Conservation (phyloP, 768 basidiomycete genomes). For the Termitomyces sp. region DNA sequence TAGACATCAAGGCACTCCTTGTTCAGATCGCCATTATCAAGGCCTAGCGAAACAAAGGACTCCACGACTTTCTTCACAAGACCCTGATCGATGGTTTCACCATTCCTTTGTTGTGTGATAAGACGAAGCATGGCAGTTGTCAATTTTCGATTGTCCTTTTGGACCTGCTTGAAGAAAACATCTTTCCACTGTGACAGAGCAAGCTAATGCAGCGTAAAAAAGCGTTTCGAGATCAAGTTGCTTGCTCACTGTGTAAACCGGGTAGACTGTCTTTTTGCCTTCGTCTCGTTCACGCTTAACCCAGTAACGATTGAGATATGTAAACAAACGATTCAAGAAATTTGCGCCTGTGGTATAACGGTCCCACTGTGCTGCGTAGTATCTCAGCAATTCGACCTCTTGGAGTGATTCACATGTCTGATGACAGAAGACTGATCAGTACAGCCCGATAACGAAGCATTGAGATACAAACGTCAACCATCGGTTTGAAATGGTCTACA, state of each 20-base stretch:
- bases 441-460: not conserved
- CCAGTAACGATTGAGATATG: slow-evolving; percentile 98
- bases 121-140: slow-evolving; percentile 83
- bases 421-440: not conserved
- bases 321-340: slow-evolving; percentile 95
- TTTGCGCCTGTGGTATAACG: slow-evolving; percentile 96
- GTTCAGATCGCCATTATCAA: slow-evolving; percentile 88
- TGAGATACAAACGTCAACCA: slow-evolving; percentile 35
- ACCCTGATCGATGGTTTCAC: slow-evolving; percentile 91
- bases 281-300: slow-evolving; percentile 98
- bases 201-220: slow-evolving; percentile 43
- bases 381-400: slow-evolving; percentile 88
- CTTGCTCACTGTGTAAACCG: slow-evolving; percentile 83
- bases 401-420: slow-evolving; percentile 79
- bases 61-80: slow-evolving; percentile 98
- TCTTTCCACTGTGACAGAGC: slow-evolving; percentile 95
- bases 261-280: slow-evolving; percentile 92
- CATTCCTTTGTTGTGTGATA: slow-evolving; percentile 91
- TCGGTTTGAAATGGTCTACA: slow-evolving; percentile 72
- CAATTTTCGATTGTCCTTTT: slow-evolving; percentile 75
- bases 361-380: slow-evolving; percentile 93
- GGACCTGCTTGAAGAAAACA: slow-evolving; percentile 84
- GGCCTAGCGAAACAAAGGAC: slow-evolving; percentile 93
- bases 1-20: slow-evolving; percentile 95
- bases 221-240: not conserved